These are phyloP conservation scores for Colletotrichum sojae DNA, from an alignment of 2,329 filamentous ascomycete genomes.

Conservation along the genomic window DNA sequence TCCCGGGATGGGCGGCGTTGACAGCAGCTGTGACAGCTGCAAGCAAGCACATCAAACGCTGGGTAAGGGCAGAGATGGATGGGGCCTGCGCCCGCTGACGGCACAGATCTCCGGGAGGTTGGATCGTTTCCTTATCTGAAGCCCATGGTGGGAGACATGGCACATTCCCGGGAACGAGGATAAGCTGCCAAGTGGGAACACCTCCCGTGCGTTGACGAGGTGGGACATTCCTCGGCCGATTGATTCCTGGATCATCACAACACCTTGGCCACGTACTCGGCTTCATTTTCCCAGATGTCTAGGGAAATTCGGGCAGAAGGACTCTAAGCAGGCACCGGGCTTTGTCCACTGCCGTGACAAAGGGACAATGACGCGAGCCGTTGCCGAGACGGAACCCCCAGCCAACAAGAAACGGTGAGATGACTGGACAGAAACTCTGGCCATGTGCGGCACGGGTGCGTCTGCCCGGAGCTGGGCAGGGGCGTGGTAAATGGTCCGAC, in stretches of 20 bases:
- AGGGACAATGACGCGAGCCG: neutral
- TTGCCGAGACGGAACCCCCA: neutral
- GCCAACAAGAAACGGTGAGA: neutral
- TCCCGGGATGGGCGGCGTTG: slow-evolving; percentile 6
- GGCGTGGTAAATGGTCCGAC: neutral
- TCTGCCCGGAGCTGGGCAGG: neutral
- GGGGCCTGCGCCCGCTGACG: neutral
- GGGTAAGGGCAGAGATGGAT: neutral
- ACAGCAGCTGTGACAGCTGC: slow-evolving; percentile 22
- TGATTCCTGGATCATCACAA: neutral
- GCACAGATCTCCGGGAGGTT: slow-evolving; percentile 8
- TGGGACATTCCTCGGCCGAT: slow-evolving; percentile 12
- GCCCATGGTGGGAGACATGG: neutral
- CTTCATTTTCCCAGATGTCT: neutral
- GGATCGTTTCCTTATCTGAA: slow-evolving; percentile 12
- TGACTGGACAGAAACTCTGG: neutral
- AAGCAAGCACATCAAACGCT: slow-evolving; percentile 15
- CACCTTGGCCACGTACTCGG: neutral
- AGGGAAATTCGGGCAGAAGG: neutral
- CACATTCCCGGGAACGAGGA: neutral
- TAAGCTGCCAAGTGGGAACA: neutral
- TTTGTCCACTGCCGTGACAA: neutral
- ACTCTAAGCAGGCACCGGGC: too few relatives aligned
- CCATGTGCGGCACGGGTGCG: neutral
- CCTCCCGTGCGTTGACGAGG: neutral